Percentiles rank a stretch among this genome's conserved stretches.
Conservation (phyloP, 805 yeast species). For the Candida odintsovae region DNA sequence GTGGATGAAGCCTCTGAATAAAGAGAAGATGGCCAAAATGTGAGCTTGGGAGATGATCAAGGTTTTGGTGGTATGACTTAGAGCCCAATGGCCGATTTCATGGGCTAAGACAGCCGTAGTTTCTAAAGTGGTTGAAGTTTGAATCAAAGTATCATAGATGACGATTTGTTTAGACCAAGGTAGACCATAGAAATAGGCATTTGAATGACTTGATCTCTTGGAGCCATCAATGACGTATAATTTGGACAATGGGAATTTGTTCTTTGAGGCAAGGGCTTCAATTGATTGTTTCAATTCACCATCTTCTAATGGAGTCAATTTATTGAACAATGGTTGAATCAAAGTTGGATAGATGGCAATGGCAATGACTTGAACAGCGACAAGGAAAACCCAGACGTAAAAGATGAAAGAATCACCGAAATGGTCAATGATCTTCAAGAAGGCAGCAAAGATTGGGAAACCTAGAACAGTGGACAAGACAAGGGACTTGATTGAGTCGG, state of each 20-base stretch:
- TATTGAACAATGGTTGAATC: conserved; percentile 91
- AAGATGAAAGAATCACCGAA: conserved; percentile 79
- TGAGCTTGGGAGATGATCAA: conserved; percentile 60
- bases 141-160: conserved; percentile 83
- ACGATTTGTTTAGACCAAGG: conserved; percentile 98
- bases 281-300: conserved; percentile 83
- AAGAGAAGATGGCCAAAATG: conserved; percentile 55
- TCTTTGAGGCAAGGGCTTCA: conserved; percentile 68
- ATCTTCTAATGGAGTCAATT: conserved; percentile 80
- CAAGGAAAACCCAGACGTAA: conserved; percentile 68
- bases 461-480: conserved; percentile 53
- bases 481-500: conserved; percentile 62
- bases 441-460: conserved; percentile 65
- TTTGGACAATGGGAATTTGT: conserved; percentile 81
- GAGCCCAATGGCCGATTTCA: conserved; percentile 97
- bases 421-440: conserved; percentile 74
- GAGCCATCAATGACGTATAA: conserved; percentile 95
- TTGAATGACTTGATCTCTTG: conserved; percentile 91
- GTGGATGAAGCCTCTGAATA: conserved; percentile 75
- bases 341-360: conserved; percentile 77
- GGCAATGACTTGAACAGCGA: conserved; percentile 64
- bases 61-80: conserved; percentile 79
- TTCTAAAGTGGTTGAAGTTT: conserved; percentile 69
- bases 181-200: conserved; percentile 92
- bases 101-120: conserved; percentile 96